phyloP scores from a whole-genome alignment of 163 green algal species.

The Smithsoniella earleae region DNA sequence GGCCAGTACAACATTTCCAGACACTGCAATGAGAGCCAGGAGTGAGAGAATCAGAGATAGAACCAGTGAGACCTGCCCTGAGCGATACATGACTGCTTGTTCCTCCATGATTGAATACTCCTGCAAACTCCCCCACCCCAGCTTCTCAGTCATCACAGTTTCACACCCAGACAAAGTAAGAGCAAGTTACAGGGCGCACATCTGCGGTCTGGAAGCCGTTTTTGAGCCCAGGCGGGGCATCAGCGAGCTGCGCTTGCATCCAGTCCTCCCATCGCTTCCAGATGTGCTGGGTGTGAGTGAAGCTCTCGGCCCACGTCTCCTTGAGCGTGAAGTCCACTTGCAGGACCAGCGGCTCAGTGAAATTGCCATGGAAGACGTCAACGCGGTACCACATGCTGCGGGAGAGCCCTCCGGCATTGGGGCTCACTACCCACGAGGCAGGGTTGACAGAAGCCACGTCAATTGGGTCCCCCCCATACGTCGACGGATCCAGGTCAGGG shows the following conservation, averaged over 20 bases:
- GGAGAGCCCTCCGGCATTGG: neutral
- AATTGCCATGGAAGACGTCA: neutral
- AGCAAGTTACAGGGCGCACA: neutral
- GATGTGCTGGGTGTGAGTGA: conserved; percentile 10
- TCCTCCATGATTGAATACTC: conserved; percentile 21
- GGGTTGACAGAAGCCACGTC: no score
- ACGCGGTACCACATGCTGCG: neutral
- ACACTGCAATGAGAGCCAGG: neutral
- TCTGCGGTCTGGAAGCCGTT: conserved; percentile 13
- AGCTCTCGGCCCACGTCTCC: conserved; percentile 11
- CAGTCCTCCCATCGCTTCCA: conserved; percentile 21
- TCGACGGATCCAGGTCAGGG: conserved; percentile 12
- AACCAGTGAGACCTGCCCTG: conserved; percentile 9
- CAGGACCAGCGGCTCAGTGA: conserved; percentile 1
- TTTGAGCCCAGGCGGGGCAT: neutral
- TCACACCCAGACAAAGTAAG: no score
- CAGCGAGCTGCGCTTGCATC: neutral
- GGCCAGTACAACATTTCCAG: conserved; percentile 14
- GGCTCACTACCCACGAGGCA: neutral
- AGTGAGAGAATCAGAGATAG: neutral
- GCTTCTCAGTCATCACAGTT: neutral
- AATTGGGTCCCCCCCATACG: neutral
- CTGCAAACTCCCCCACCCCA: neutral
- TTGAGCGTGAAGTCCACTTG: conserved; percentile 20
- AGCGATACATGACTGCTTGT: conserved; percentile 15